These are phyloP conservation scores for Anisogramma anomala DNA, from an alignment of 2,329 filamentous ascomycete species.

Conservation along the genomic window DNA sequence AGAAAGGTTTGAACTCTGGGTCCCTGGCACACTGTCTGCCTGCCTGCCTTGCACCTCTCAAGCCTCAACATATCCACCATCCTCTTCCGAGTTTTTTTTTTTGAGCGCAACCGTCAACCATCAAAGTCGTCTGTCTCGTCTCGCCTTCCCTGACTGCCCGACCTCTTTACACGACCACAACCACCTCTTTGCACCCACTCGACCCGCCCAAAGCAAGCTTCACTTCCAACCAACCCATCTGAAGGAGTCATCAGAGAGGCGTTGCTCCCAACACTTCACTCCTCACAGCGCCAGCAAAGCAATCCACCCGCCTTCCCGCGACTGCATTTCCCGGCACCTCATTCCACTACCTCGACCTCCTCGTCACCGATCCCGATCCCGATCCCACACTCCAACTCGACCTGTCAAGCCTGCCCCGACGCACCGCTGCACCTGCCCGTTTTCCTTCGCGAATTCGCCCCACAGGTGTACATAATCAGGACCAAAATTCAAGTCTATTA, in stretches of 20 bases:
- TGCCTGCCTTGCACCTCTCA: constrained; percentile 9
- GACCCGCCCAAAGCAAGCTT: constrained; percentile 8
- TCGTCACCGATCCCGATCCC: constrained; percentile 2
- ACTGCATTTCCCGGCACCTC: constrained; percentile 5
- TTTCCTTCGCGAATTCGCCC: constrained; percentile 71
- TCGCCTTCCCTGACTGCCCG: constrained; percentile 12
- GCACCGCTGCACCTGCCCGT: constrained; percentile 72
- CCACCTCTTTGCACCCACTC: constrained; percentile 6
- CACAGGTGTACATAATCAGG: constrained; percentile 67
- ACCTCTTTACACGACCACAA: constrained; percentile 12
- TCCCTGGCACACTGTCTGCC: constrained; percentile 15
- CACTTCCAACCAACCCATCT: constrained; percentile 9
- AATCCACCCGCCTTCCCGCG: constrained; percentile 10
- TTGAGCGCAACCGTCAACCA: constrained; percentile 11
- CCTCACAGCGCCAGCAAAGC: constrained; percentile 21
- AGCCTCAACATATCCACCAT: constrained; percentile 10
- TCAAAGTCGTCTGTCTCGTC: constrained; percentile 7
- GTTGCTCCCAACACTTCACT: constrained; percentile 21
- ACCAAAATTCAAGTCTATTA: constrained; percentile 32
- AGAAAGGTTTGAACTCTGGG: constrained; percentile 18
- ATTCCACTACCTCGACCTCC: constrained; percentile 10
- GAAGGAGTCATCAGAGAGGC: constrained; percentile 13
- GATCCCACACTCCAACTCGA: constrained; percentile 12
- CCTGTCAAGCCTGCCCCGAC: constrained; percentile 26
- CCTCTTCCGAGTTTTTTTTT: constrained; percentile 13